A percentile compares a stretch with the other conserved stretches of the same genome.
Conservation (phyloP, 192 early-diverging fungal species). For the Gigaspora rosea region DNA sequence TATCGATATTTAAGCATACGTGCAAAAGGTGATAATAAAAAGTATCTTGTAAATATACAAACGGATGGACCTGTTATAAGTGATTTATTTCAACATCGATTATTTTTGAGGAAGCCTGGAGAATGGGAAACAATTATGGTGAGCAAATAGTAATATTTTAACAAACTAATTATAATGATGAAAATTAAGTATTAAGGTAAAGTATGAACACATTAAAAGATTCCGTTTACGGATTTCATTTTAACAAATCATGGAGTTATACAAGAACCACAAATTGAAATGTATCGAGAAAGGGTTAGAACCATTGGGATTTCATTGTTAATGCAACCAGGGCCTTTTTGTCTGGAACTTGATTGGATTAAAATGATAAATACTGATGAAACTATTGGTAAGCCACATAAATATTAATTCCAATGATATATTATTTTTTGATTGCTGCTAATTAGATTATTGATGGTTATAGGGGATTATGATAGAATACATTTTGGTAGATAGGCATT, state of each 20-base stretch:
- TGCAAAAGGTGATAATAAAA: slow-evolving; percentile 77
- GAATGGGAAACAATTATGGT: slow-evolving; percentile 92
- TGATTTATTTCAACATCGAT: slow-evolving; percentile 90
- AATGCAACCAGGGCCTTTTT: slow-evolving; percentile 82
- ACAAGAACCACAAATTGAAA: slow-evolving; percentile 80
- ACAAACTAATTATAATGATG: neutral
- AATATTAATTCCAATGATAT: no score
- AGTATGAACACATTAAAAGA: slow-evolving; percentile 43
- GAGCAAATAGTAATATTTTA: slow-evolving; percentile 24
- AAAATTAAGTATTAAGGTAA: neutral
- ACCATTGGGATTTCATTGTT: slow-evolving; percentile 88
- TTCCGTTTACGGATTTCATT: slow-evolving; percentile 93
- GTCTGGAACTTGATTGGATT: slow-evolving; percentile 89
- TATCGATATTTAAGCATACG: slow-evolving; percentile 84
- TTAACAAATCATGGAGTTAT: slow-evolving; percentile 88
- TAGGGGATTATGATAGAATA: no score
- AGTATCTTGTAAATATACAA: slow-evolving; percentile 94
- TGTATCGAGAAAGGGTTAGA: slow-evolving; percentile 82
- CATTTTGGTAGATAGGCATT: no score
- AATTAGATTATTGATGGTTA: no score
- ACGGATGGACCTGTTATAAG: slow-evolving; percentile 81
- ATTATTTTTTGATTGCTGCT: no score
- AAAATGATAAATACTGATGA: slow-evolving; percentile 80
- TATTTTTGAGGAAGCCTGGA: slow-evolving; percentile 84
- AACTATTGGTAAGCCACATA: slow-evolving; percentile 5